These are phyloP conservation scores for Cystofilobasidium bisporidii DNA, from an alignment of 768 basidiomycete genomes.

Conservation along the genomic window DNA sequence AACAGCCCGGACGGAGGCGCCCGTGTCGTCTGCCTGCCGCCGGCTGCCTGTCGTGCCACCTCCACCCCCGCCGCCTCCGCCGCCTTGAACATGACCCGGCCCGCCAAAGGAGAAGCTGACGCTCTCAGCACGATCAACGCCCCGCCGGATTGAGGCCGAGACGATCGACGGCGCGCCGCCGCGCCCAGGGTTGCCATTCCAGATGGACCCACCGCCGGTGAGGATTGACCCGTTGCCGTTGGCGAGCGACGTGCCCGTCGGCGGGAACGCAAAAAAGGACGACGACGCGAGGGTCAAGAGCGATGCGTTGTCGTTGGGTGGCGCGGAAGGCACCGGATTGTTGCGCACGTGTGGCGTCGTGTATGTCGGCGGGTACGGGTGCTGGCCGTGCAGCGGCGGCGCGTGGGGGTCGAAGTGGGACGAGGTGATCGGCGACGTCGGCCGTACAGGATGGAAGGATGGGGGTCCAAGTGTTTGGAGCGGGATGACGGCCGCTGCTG, in stretches of 20 bases:
- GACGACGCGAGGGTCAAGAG: constrained; percentile 87
- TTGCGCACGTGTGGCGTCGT: constrained; percentile 88
- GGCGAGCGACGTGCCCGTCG: background rate
- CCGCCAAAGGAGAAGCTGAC: constrained; percentile 8
- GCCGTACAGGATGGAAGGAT: background rate
- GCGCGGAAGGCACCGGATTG: constrained; percentile 85
- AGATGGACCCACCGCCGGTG: background rate
- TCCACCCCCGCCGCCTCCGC: background rate
- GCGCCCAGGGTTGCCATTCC: background rate
- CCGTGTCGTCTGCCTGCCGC: constrained; percentile 6
- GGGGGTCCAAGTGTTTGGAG: constrained; percentile 1
- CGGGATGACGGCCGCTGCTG: background rate
- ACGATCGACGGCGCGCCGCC: constrained; percentile 3
- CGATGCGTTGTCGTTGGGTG: constrained; percentile 84
- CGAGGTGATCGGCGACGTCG: background rate
- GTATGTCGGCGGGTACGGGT: constrained; percentile 73
- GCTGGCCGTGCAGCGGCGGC: background rate
- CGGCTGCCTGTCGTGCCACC: background rate
- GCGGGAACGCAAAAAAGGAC: constrained; percentile 48
- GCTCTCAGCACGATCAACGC: constrained; percentile 1
- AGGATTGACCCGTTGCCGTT: constrained; percentile 9
- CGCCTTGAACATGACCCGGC: background rate
- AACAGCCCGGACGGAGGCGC: constrained; percentile 17
- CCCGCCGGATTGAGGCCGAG: constrained; percentile 11
- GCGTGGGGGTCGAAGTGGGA: background rate